Conservation (phyloP, 495 filamentous ascomycete genomes). For the Penicillium goetzii region DNA sequence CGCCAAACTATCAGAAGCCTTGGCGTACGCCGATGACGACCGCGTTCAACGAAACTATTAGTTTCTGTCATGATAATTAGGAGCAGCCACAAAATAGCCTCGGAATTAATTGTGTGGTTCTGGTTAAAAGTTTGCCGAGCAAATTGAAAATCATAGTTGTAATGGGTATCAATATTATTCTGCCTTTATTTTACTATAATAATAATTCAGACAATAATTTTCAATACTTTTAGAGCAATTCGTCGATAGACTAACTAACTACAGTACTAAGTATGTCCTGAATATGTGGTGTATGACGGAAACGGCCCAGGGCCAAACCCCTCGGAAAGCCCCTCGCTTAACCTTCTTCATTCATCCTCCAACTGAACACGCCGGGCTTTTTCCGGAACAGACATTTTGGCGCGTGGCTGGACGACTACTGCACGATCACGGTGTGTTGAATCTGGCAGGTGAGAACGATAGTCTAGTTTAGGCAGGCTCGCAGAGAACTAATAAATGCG, state of each 20-base stretch:
- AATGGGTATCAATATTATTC: not conserved
- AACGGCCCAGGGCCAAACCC: slow-evolving; percentile 6
- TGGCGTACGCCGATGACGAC: slow-evolving; percentile 11
- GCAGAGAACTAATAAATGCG: slow-evolving; percentile 8
- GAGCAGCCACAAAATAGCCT: not conserved
- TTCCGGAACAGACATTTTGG: slow-evolving; percentile 12
- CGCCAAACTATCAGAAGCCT: slow-evolving; percentile 20
- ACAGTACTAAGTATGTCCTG: not conserved
- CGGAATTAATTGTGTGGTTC: not conserved
- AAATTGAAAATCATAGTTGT: not conserved
- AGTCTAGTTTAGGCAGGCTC: slow-evolving; percentile 3
- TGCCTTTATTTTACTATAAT: not conserved
- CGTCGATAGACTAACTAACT: not conserved
- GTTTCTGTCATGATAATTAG: not conserved
- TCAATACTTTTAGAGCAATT: not conserved
- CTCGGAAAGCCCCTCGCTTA: slow-evolving; percentile 22
- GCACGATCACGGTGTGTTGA: slow-evolving; percentile 26
- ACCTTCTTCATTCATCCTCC: slow-evolving; percentile 33
- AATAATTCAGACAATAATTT: not conserved
- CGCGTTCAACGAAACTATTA: not conserved
- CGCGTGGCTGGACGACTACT: slow-evolving; percentile 24
- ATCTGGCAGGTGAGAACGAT: slow-evolving; percentile 18
- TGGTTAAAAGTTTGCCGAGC: not conserved
- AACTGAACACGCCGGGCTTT: not conserved
- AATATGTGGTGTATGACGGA: not conserved